Evolutionary conservation across 2,329 filamentous ascomycete species (phyloP).

Genomic region (Eurotiales sp.): DNA sequence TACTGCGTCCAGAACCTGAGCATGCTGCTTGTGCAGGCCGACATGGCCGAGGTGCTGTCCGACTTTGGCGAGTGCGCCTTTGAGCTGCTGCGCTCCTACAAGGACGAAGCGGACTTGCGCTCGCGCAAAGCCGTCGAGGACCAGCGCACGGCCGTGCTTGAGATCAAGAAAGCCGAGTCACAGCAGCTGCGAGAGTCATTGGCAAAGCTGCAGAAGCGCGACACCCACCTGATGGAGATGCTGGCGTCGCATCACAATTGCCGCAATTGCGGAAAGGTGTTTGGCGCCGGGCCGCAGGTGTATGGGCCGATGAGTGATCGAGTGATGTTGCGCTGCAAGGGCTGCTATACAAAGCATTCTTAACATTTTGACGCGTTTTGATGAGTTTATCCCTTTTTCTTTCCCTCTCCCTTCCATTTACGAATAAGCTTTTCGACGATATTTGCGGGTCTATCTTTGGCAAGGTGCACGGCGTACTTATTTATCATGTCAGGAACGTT

Average conservation of each 20-base stretch:
- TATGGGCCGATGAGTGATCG: slow-evolving; percentile 16
- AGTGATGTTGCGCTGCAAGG: slow-evolving; percentile 16
- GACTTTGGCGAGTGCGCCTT: slow-evolving; percentile 15
- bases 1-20: slow-evolving; percentile 16
- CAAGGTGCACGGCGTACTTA: too few species aligned
- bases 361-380: too few species aligned
- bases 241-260: slow-evolving; percentile 15
- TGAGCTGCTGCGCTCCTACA: slow-evolving; percentile 15
- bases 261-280: slow-evolving; percentile 15
- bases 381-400: too few species aligned
- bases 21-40: slow-evolving; percentile 4
- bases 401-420: too few species aligned
- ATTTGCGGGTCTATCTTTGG: too few species aligned
- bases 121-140: slow-evolving; percentile 16
- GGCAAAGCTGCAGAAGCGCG: slow-evolving; percentile 15
- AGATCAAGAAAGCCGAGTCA: slow-evolving; percentile 15
- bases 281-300: slow-evolving; percentile 15
- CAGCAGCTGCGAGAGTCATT: slow-evolving; percentile 15
- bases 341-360: slow-evolving; percentile 16
- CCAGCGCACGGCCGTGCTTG: slow-evolving; percentile 15
- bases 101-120: slow-evolving; percentile 15
- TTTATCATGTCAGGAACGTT: too few species aligned
- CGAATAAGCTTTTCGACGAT: too few species aligned
- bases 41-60: slow-evolving; percentile 11
- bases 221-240: slow-evolving; percentile 16